Percentiles rank a stretch among this genome's conserved stretches.
Evolutionary conservation across 164 flowering plant genomes (phyloP).

Genomic region (Vitis rupestris): DNA sequence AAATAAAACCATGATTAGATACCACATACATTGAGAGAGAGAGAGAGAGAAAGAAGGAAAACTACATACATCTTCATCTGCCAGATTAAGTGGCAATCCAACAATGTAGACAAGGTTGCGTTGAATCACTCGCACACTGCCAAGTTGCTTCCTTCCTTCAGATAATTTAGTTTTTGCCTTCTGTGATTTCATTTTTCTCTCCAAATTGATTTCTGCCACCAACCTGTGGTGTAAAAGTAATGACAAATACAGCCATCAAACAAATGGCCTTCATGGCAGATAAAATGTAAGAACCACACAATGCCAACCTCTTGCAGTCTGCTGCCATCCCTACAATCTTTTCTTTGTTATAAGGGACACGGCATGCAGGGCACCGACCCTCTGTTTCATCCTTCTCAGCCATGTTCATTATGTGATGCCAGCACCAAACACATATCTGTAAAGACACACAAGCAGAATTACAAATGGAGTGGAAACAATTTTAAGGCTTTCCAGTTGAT

Average conservation of each 20-base stretch:
- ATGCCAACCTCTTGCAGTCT: constrained; percentile 66
- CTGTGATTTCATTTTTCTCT: constrained; percentile 70
- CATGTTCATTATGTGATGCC: constrained; percentile 99
- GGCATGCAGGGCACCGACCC: constrained; percentile 98
- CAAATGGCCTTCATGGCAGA: background rate
- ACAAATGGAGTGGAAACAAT: too few relatives aligned
- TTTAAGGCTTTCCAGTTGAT: too few relatives aligned
- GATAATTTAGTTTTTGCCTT: constrained; percentile 69
- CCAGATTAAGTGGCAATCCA: constrained; percentile 85
- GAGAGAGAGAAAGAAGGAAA: constrained; percentile 9
- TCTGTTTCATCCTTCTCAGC: constrained; percentile 95
- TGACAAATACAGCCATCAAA: background rate
- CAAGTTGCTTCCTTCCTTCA: constrained; percentile 89
- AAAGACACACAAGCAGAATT: background rate
- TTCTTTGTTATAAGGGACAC: constrained; percentile 87
- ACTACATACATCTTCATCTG: constrained; percentile 81
- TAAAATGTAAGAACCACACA: background rate
- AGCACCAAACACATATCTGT: constrained; percentile 98
- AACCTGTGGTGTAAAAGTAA: constrained; percentile 32
- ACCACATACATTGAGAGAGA: background rate
- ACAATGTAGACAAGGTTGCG: constrained; percentile 89
- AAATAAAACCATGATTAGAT: background rate
- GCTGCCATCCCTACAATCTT: constrained; percentile 85
- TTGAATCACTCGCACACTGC: constrained; percentile 89
- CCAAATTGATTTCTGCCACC: constrained; percentile 73